These are phyloP conservation scores for Aechmea fasciata DNA, from an alignment of 176 grass and related monocot genomes.

Conservation along the genomic window DNA sequence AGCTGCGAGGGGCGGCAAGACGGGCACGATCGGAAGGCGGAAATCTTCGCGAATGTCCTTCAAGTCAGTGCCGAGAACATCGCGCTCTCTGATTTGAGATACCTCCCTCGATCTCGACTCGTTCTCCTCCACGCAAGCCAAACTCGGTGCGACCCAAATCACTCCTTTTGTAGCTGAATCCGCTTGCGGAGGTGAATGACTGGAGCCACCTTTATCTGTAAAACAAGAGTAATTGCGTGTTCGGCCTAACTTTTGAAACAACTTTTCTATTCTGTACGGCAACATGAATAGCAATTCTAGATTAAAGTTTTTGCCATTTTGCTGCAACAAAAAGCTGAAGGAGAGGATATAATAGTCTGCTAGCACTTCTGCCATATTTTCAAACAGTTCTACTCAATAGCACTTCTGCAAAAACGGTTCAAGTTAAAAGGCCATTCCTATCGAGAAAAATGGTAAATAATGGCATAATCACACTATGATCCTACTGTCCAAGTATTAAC, in stretches of 20 bases:
- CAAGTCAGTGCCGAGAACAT: constrained; percentile 15
- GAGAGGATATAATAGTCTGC: too few relatives aligned
- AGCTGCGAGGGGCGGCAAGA: not conserved
- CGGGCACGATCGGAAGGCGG: not conserved
- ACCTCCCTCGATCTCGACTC: constrained; percentile 16
- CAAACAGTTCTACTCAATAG: too few relatives aligned
- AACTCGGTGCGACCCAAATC: constrained; percentile 13
- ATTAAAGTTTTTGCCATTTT: too few relatives aligned
- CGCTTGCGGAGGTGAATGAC: constrained; percentile 11
- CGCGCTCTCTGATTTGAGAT: constrained; percentile 17
- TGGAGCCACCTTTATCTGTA: not conserved
- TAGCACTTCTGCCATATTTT: too few relatives aligned
- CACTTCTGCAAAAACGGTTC: too few relatives aligned
- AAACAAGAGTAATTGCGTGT: too few relatives aligned
- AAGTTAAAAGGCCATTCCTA: too few relatives aligned
- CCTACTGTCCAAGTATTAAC: too few relatives aligned
- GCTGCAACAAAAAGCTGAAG: too few relatives aligned
- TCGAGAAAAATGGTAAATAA: too few relatives aligned
- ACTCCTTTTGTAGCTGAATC: constrained; percentile 7
- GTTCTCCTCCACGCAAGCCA: constrained; percentile 25
- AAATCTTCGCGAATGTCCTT: not conserved
- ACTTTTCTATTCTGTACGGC: not conserved
- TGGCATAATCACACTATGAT: too few relatives aligned
- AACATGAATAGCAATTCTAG: too few relatives aligned
- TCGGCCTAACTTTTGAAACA: not conserved